Evolutionary conservation across 2,329 filamentous ascomycete genomes (phyloP), one percentile per base, ranked within the genome.

Genomic region (Aspergillus fructus): DNA sequence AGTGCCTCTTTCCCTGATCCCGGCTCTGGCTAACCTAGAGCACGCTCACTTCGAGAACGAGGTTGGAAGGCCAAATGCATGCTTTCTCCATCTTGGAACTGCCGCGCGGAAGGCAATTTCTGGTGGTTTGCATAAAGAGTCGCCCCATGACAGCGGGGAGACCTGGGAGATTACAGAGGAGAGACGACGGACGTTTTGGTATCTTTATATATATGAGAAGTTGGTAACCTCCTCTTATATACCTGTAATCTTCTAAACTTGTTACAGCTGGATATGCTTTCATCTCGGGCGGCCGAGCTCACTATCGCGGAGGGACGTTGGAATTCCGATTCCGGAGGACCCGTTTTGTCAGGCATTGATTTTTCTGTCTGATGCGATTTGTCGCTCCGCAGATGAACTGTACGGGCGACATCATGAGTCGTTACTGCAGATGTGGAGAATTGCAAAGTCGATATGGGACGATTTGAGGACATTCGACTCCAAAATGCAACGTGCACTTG

Each of bases 21-120:
- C 13, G 19, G 4, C 15, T 30, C 60, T 62, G 12, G 63, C 61
- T 51, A 56, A 50, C 56, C 34, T 4, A 21, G 9, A 55, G 57
- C 59, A 79, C 76, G 74, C 70, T 17, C 75, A 77, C 60, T 78
- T 74, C 47, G 76, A 79, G 42, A 73, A 71, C n/a, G 78, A 79
- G 55, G 72, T 74, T 56, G 77, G 76, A 1, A 66, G 74, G 1
- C 77, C 77, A 3, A 79, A 79, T 49, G 77, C 77, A 8, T 64
- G 68, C 5, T 79, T 78, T 58, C 64, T 79, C 12, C 67, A 76
- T 48, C 62, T 77, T 5, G 77, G 77, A 5, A 70, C 67, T 1
- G 77, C 76, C 1, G 66, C 72, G 8, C 70, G 77, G 39, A 79
- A 78, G 59, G 78, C 77, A 3, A 62, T 79, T 2, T 75, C 76